A percentile compares a stretch with the other conserved stretches of the same genome.
These are phyloP conservation scores for Globomyces pollinis-pini DNA, from an alignment of 192 early-diverging fungal genomes.

Conservation along the genomic window DNA sequence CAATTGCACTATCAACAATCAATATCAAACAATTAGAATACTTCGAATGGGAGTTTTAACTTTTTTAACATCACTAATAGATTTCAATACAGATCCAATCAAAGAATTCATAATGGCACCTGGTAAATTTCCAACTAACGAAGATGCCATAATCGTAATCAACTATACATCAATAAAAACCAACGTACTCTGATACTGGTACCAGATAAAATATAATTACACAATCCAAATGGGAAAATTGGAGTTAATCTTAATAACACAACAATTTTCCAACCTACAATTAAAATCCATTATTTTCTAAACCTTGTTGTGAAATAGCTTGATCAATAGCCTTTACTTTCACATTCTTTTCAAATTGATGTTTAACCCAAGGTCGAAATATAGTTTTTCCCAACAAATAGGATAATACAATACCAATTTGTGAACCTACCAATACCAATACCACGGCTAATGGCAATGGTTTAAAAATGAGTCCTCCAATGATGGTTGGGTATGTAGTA, in stretches of 20 bases:
- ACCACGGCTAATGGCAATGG: background rate
- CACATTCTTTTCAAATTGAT: background rate
- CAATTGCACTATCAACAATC: too few relatives aligned
- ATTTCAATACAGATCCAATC: slow-evolving; percentile 3
- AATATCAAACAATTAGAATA: too few relatives aligned
- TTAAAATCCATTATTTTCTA: background rate
- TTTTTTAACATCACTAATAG: background rate
- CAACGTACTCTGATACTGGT: too few relatives aligned
- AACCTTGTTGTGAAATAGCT: background rate
- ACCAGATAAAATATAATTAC: slow-evolving; percentile 8
- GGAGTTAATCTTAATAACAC: slow-evolving; percentile 5
- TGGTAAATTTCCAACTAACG: slow-evolving; percentile 5
- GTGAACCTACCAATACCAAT: slow-evolving; percentile 1
- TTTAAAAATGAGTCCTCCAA: background rate
- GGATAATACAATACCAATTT: slow-evolving; percentile 3
- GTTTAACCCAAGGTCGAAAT: slow-evolving; percentile 1
- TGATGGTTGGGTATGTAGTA: background rate
- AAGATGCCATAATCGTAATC: background rate
- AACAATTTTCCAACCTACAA: slow-evolving; percentile 1
- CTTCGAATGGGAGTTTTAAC: background rate
- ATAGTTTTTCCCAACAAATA: background rate
- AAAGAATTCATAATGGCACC: background rate
- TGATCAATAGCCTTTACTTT: background rate
- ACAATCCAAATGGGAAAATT: slow-evolving; percentile 7
- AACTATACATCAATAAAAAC: too few relatives aligned